phyloP scores from a whole-genome alignment of 2,329 filamentous ascomycete species.

The Aspergillus sp. region DNA sequence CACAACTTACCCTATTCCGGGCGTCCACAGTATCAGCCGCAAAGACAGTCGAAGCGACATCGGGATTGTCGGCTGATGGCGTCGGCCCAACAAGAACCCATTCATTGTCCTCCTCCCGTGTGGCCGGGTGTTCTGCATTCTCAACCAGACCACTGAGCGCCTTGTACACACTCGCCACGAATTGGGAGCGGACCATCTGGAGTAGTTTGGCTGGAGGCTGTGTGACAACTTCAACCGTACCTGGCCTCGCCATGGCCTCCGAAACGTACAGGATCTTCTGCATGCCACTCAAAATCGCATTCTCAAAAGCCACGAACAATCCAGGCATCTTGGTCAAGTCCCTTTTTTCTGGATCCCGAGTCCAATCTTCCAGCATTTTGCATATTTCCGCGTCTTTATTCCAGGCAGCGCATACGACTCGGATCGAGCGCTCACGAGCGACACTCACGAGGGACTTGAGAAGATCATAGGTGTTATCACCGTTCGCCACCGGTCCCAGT shows the following conservation, averaged over 20 bases:
- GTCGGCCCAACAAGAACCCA: slow-evolving; percentile 42
- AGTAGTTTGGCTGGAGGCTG: slow-evolving; percentile 80
- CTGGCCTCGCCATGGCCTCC: slow-evolving; percentile 69
- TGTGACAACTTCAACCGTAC: slow-evolving; percentile 66
- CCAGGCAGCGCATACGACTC: slow-evolving; percentile 83
- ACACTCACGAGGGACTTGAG: slow-evolving; percentile 67
- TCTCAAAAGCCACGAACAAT: slow-evolving; percentile 78
- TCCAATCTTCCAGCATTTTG: slow-evolving; percentile 91
- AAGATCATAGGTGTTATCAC: slow-evolving; percentile 54
- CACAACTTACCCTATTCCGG: slow-evolving; percentile 42
- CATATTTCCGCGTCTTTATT: slow-evolving; percentile 87
- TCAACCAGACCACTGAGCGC: slow-evolving; percentile 93
- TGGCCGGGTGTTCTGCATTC: slow-evolving; percentile 74
- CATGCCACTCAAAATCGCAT: slow-evolving; percentile 71
- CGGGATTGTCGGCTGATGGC: slow-evolving; percentile 19
- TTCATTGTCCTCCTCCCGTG: slow-evolving; percentile 49
- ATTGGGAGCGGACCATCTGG: slow-evolving; percentile 83
- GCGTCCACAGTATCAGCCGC: slow-evolving; percentile 46
- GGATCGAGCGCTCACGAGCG: slow-evolving; percentile 75
- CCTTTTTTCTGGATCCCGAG: slow-evolving; percentile 66
- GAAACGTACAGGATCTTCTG: slow-evolving; percentile 93
- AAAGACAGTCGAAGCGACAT: slow-evolving; percentile 34
- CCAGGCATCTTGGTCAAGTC: slow-evolving; percentile 88
- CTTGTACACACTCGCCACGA: slow-evolving; percentile 89
- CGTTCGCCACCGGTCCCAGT: slow-evolving; percentile 57